phyloP scores from a whole-genome alignment of 495 filamentous ascomycete genomes.

The Lophiotrema nucula region DNA sequence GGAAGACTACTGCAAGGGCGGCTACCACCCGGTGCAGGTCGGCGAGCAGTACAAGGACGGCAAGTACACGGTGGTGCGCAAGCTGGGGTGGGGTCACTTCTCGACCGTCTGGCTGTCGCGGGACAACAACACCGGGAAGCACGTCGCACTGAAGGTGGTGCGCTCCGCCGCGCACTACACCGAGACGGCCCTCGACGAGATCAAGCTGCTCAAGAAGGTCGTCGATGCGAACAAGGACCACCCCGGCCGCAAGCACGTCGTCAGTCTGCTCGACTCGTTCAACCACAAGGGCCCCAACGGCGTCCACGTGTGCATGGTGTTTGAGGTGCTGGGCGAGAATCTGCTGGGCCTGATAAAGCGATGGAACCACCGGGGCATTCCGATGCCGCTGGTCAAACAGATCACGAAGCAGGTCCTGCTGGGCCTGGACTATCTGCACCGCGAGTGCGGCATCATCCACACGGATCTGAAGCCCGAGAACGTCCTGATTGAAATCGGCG shows the following conservation, averaged over 20 bases:
- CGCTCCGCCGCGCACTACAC: constrained; percentile 97
- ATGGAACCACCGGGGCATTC: constrained; percentile 97
- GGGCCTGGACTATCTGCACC: constrained; percentile 91
- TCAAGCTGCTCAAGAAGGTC: constrained; percentile 95
- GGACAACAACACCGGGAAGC: constrained; percentile 86
- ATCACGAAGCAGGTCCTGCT: constrained; percentile 98
- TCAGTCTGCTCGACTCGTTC: constrained; percentile 93
- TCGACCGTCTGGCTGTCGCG: constrained; percentile 96
- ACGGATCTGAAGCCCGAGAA: constrained; percentile 98
- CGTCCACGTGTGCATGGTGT: constrained; percentile 98
- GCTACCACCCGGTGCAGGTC: constrained; percentile 90
- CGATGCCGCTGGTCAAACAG: constrained; percentile 93
- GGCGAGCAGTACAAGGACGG: constrained; percentile 98
- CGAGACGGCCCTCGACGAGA: constrained; percentile 97
- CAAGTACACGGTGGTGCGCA: constrained; percentile 92
- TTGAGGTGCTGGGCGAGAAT: constrained; percentile 96
- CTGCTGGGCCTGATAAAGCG: constrained; percentile 92
- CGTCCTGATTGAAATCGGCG: constrained; percentile 97
- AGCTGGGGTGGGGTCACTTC: constrained; percentile 98
- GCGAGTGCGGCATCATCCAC: constrained; percentile 98
- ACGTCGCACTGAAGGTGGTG: constrained; percentile 97
- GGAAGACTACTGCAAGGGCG: constrained; percentile 98
- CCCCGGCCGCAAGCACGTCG: constrained; percentile 89
- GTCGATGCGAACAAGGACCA: constrained; percentile 83
- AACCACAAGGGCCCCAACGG: constrained; percentile 97